phyloP scores from a whole-genome alignment of 176 grass and related monocot species.

The Avena sativa region DNA sequence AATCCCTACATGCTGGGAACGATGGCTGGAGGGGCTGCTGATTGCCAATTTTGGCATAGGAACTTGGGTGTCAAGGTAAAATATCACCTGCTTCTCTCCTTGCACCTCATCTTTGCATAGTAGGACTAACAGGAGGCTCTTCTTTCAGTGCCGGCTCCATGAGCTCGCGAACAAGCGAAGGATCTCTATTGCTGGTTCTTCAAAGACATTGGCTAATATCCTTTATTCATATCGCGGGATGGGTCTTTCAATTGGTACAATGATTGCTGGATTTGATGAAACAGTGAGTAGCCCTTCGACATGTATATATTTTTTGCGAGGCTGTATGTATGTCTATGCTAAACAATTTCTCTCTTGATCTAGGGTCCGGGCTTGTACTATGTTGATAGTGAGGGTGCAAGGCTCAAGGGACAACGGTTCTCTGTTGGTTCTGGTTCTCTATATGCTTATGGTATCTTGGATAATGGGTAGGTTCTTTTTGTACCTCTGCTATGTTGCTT shows the following conservation, averaged over 20 bases:
- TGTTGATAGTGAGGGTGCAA: conserved; percentile 96
- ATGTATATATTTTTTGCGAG: not conserved
- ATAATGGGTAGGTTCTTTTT: conserved; percentile 66
- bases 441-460: conserved; percentile 91
- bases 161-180: conserved; percentile 95
- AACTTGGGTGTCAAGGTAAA: conserved; percentile 89
- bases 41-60: conserved; percentile 98
- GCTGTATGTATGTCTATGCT: conserved; percentile 7
- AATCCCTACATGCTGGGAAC: conserved; percentile 99
- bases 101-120: not conserved
- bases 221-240: conserved; percentile 88
- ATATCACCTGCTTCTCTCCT: conserved; percentile 7
- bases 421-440: conserved; percentile 96
- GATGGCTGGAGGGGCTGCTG: conserved; percentile 93
- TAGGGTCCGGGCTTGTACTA: conserved; percentile 97
- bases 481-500: not conserved
- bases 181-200: conserved; percentile 85
- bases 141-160: conserved; percentile 75
- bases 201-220: conserved; percentile 88
- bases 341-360: conserved; percentile 21
- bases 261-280: conserved; percentile 99
- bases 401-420: conserved; percentile 80
- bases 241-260: conserved; percentile 93
- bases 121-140: conserved; percentile 28
- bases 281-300: conserved; percentile 49